Evolutionary conservation across 768 basidiomycete genomes (phyloP).

Genomic region (Suillus plorans): DNA sequence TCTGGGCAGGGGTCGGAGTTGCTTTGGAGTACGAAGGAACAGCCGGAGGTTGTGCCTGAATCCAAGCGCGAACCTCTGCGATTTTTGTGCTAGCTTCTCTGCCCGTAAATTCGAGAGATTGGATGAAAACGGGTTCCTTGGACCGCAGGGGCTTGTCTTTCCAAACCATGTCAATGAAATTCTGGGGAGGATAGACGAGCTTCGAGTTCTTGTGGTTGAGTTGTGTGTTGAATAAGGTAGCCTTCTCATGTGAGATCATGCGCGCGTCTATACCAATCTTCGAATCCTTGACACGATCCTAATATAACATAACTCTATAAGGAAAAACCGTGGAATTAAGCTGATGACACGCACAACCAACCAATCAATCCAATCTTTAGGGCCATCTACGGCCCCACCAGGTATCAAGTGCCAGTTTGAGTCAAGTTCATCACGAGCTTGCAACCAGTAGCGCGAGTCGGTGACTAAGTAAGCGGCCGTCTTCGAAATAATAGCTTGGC

Average conservation of each 20-base stretch:
- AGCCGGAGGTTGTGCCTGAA: constrained; percentile 56
- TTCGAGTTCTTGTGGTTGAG: constrained; percentile 56
- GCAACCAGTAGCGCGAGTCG: constrained; percentile 83
- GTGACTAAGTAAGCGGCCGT: constrained; percentile 71
- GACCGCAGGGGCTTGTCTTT: constrained; percentile 72
- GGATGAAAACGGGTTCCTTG: constrained; percentile 62
- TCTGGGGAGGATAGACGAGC: constrained; percentile 78
- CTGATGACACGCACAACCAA: constrained; percentile 48
- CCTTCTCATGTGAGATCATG: constrained; percentile 76
- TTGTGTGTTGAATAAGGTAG: constrained; percentile 55
- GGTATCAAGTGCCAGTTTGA: constrained; percentile 68
- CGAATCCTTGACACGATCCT: constrained; percentile 40
- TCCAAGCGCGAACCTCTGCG: constrained; percentile 67
- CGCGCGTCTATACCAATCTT: constrained; percentile 84
- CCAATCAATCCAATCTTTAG: constrained; percentile 81
- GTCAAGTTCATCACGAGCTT: constrained; percentile 71
- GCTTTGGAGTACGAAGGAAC: constrained; percentile 62
- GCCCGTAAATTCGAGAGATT: constrained; percentile 69
- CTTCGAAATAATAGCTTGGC: constrained; percentile 68
- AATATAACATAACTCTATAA: constrained; percentile 16
- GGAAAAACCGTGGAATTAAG: constrained; percentile 6
- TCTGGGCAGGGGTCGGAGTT: constrained; percentile 58
- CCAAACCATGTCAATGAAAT: constrained; percentile 83
- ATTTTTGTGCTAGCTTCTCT: constrained; percentile 71
- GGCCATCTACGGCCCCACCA: constrained; percentile 51